Conservation (phyloP, 108 stramenopile species). For the Cyclotella atomus region DNA sequence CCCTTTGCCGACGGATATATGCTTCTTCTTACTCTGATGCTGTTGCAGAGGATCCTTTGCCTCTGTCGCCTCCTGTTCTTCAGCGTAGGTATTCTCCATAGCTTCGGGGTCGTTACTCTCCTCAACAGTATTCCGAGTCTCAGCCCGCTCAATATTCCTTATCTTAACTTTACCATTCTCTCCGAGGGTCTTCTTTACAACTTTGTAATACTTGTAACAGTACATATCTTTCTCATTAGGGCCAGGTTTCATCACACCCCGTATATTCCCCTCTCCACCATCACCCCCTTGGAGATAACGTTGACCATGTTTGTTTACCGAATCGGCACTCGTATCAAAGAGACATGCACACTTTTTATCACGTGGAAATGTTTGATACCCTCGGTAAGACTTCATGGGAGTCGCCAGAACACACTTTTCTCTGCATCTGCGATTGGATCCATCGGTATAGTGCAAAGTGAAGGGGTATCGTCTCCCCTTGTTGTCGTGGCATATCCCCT, state of each 20-base stretch:
- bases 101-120: neutral
- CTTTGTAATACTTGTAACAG: conserved; percentile 3
- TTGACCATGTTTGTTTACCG: too few species aligned
- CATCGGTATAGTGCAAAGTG: neutral
- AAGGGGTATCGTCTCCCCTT: neutral
- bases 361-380: neutral
- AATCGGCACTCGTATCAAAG: neutral
- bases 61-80: neutral
- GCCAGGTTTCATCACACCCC: neutral
- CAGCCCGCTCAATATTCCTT: neutral
- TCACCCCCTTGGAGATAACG: too few species aligned
- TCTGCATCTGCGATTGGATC: neutral
- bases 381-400: neutral
- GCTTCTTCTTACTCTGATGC: too few species aligned
- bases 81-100: neutral
- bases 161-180: neutral
- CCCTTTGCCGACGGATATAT: neutral
- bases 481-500: neutral
- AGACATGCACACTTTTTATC: conserved; percentile 1
- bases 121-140: too few species aligned
- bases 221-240: neutral
- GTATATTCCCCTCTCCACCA: neutral
- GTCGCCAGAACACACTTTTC: neutral
- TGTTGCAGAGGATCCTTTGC: neutral
- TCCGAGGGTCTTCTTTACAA: neutral